phyloP scores from a whole-genome alignment of 257 asterid species.

The Solanum chmielewskii region DNA sequence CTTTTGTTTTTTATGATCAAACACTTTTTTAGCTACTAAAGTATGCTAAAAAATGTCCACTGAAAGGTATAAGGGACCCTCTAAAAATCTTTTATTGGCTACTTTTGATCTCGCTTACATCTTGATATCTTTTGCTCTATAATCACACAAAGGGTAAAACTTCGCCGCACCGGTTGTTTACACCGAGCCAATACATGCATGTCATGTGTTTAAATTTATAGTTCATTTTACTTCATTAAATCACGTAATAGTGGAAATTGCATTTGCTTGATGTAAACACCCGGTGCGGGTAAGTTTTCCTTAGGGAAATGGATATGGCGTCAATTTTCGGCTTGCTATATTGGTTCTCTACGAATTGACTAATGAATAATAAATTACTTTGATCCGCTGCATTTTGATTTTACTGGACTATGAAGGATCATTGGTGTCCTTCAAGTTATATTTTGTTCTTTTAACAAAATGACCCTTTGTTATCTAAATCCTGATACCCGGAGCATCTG shows the following conservation, averaged over 20 bases:
- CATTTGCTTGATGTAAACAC: too few relatives aligned
- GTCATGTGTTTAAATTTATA: too few relatives aligned
- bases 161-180: too few relatives aligned
- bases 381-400: background rate
- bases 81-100: background rate
- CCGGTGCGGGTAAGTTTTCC: too few relatives aligned
- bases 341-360: background rate
- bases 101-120: background rate
- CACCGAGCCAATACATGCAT: too few relatives aligned
- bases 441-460: background rate
- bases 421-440: background rate
- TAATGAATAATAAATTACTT: background rate
- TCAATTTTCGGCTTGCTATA: background rate
- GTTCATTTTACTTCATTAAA: too few relatives aligned
- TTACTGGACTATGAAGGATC: background rate
- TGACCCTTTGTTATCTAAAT: background rate
- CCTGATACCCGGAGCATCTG: background rate
- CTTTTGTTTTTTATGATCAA: background rate
- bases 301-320: background rate
- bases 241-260: too few relatives aligned
- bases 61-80: background rate
- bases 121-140: background rate
- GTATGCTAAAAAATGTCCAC: background rate
- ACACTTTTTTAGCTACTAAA: background rate
- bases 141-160: background rate